Conservation (phyloP, 2,329 filamentous ascomycete species). For the Botrytis paeoniae region DNA sequence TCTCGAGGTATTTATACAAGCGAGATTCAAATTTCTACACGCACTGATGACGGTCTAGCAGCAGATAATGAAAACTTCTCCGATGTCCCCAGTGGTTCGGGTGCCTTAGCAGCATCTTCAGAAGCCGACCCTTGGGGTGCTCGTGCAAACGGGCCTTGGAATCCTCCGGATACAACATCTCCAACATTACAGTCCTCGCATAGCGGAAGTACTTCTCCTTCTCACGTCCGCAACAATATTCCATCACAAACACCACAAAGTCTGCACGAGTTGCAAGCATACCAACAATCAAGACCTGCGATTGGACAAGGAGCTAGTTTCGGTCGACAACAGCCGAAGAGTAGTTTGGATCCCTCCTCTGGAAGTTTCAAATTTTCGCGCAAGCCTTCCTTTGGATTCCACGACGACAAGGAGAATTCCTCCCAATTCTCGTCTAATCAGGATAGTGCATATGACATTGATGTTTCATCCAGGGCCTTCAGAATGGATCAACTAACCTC, state of each 20-base stretch:
- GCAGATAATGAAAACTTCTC: conserved; percentile 43
- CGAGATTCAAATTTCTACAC: conserved; percentile 17
- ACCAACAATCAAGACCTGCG: conserved; percentile 43
- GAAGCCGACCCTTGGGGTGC: conserved; percentile 63
- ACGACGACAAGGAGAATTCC: conserved; percentile 37
- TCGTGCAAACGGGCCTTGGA: conserved; percentile 57
- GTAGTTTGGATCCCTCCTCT: conserved; percentile 47
- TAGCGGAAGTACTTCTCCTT: conserved; percentile 56
- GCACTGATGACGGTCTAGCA: conserved; percentile 32
- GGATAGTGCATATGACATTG: conserved; percentile 31
- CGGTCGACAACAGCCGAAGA: conserved; percentile 39
- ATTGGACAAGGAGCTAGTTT: conserved; percentile 44
- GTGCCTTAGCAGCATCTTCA: conserved; percentile 65
- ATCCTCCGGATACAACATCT: conserved; percentile 46
- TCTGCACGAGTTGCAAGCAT: conserved; percentile 46
- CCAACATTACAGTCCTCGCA: conserved; percentile 45
- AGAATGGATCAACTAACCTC: conserved; percentile 35
- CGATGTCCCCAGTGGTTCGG: conserved; percentile 63
- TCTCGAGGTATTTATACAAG: conserved; percentile 47
- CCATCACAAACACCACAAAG: conserved; percentile 38
- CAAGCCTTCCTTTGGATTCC: conserved; percentile 32
- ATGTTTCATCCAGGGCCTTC: conserved; percentile 27
- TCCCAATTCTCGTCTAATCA: conserved; percentile 25
- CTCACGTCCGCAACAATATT: conserved; percentile 50
- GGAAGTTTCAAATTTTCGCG: conserved; percentile 42